Evolutionary conservation across 129 eudicot species (phyloP), one percentile per base, ranked within the genome.

Genomic region (Kitagawia praeruptora): DNA sequence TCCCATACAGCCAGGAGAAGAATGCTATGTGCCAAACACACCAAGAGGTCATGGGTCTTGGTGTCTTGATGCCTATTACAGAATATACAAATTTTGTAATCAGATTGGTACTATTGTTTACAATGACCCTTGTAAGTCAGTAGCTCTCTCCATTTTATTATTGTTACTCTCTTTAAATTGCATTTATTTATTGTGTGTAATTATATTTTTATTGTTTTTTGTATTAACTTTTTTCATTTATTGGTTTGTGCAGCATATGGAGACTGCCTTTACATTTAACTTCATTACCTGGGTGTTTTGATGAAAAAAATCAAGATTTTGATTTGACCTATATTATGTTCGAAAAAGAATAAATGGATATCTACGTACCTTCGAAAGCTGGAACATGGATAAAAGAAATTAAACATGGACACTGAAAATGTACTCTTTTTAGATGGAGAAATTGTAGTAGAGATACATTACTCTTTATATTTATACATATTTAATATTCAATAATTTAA

Each of bases 211-310:
- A 23, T 21, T 54, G 64, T 64, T 21, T 4, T 64, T 11, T 27
- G 18, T 3, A 64, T 8, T 64, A 11, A 64, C 34, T 31, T 28
- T 0, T 64, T 27, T 64, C 1, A 25, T 61, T 1, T 12, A 31
- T 27, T 64, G 27, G 13, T n/a, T 28, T 14, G 2, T 28, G 71
- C 71, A 66, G 71, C 71, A 28, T 66, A 66, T 12, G 71, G 71
- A 66, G 40, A 66, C 71, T 66, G 71, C 71, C 71, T 66, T 66
- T 66, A 66, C 40, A 66, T 66, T 28, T 66, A 66, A 66, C 8
- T 56, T n/a, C 0, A n/a, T 6, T 21, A 15, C 21, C 4, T 14
- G 2, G 28, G 27, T 21, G 64, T 21, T 21, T 12, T 23, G 28
- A 54, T 7, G 64, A 31, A 6, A 21, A 23, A 54, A 21, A 6